Percentiles rank a stretch among this genome's conserved stretches.
Conservation (phyloP, 2,329 filamentous ascomycete genomes). For the Aspergillus texensis region DNA sequence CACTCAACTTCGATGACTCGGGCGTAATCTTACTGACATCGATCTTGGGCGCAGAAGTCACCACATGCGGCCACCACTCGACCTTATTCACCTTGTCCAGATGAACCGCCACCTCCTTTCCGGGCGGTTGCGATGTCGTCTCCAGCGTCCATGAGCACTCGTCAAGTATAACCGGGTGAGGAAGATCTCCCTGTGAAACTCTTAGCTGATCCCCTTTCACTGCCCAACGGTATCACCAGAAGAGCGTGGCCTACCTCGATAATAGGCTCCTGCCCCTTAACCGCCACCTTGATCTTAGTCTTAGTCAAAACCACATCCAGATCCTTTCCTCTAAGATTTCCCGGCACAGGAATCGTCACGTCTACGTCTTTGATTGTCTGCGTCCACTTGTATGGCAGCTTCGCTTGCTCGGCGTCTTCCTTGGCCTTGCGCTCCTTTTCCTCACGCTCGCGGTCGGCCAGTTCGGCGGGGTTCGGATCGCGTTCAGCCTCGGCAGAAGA, state of each 20-base stretch:
- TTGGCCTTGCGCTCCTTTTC: constrained; percentile 66
- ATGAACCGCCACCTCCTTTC: constrained; percentile 81
- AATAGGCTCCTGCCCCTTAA: constrained; percentile 87
- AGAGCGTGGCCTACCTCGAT: constrained; percentile 62
- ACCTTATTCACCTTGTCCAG: constrained; percentile 96
- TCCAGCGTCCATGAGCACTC: constrained; percentile 95
- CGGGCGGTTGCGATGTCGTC: constrained; percentile 56
- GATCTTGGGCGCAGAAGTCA: constrained; percentile 84
- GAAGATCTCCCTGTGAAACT: constrained; percentile 71
- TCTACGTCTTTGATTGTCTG: constrained; percentile 91
- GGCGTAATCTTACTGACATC: constrained; percentile 94
- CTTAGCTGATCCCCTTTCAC: constrained; percentile 2
- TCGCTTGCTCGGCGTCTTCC: constrained; percentile 84
- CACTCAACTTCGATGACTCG: constrained; percentile 86
- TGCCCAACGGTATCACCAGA: neutral
- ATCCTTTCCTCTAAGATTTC: constrained; percentile 81
- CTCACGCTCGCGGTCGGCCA: constrained; percentile 55
- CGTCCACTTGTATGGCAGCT: constrained; percentile 95
- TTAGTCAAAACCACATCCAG: constrained; percentile 82
- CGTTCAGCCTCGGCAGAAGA: constrained; percentile 34
- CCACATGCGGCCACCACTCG: constrained; percentile 97
- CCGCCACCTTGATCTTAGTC: constrained; percentile 71
- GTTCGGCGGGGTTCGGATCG: constrained; percentile 32
- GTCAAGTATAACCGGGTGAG: constrained; percentile 76
- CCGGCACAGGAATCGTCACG: constrained; percentile 74